Percentiles rank a stretch among this genome's conserved stretches.
Evolutionary conservation across 305 asterid genomes (phyloP).

Genomic region (Plantago coronopus): DNA sequence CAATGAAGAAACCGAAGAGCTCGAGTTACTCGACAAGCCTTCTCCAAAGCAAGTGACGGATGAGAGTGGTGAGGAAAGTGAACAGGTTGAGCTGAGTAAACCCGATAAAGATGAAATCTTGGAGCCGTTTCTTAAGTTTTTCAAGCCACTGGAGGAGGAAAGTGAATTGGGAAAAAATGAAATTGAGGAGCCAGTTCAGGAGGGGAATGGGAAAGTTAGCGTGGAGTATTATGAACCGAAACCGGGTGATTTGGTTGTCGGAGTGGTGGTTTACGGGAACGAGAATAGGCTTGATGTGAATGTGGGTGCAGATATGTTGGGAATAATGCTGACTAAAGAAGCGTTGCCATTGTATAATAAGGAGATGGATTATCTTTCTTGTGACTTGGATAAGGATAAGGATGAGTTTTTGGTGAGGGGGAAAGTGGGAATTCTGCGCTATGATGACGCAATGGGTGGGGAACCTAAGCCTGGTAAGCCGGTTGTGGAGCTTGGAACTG

Average conservation of each 20-base stretch:
- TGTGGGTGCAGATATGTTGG: constrained; percentile 78
- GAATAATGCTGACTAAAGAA: constrained; percentile 90
- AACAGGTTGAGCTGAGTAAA: constrained; percentile 30
- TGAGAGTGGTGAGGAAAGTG: constrained; percentile 30
- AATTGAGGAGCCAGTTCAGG: constrained; percentile 20
- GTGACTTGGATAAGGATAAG: constrained; percentile 63
- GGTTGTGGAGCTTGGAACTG: constrained; percentile 75
- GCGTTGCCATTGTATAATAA: constrained; percentile 79
- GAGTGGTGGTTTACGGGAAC: constrained; percentile 87
- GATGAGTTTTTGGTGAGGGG: constrained; percentile 59
- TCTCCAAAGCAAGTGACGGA: constrained; percentile 38
- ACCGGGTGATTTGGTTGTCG: constrained; percentile 79
- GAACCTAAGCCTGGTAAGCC: constrained; percentile 52
- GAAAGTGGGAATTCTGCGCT: constrained; percentile 65
- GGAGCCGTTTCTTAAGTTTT: constrained; percentile 69
- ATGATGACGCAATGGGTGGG: constrained; percentile 56
- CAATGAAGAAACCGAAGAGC: constrained; percentile 51
- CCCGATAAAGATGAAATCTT: constrained; percentile 53
- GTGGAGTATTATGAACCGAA: constrained; percentile 85
- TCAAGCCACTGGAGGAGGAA: constrained; percentile 51
- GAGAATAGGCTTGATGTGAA: constrained; percentile 88
- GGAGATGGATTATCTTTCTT: constrained; percentile 67
- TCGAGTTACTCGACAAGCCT: constrained; percentile 73
- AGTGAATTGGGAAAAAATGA: constrained; percentile 15
- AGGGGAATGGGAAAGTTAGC: constrained; percentile 27